Conservation (phyloP, 2,329 filamentous ascomycete species). For the Amauroascus verrucosus region DNA sequence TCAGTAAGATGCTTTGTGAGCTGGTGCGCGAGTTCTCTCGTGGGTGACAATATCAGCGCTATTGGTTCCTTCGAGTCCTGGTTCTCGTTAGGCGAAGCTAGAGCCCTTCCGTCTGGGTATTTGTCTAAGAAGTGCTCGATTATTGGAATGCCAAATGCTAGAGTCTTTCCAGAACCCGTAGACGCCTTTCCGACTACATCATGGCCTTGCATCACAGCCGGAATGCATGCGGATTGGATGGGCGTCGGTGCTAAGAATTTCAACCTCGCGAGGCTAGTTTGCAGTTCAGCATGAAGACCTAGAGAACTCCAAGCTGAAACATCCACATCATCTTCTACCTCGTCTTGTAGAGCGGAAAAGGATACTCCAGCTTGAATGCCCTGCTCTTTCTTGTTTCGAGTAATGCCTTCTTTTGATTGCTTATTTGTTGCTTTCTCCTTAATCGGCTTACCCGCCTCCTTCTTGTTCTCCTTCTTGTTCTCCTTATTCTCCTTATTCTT, state of each 20-base stretch:
- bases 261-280: slow-evolving; percentile 66
- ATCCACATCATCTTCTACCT: slow-evolving; percentile 50
- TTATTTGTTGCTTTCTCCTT: slow-evolving; percentile 24
- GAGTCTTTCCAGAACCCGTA: slow-evolving; percentile 91
- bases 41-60: slow-evolving; percentile 79
- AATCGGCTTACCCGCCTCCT: slow-evolving; percentile 25
- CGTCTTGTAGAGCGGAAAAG: slow-evolving; percentile 31
- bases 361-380: slow-evolving; percentile 27
- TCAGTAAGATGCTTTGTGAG: slow-evolving; percentile 70
- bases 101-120: slow-evolving; percentile 27
- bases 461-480: slow-evolving; percentile 20
- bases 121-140: slow-evolving; percentile 66
- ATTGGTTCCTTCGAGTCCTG: slow-evolving; percentile 43
- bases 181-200: slow-evolving; percentile 94
- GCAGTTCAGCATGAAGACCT: slow-evolving; percentile 58
- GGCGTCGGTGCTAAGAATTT: slow-evolving; percentile 70
- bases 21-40: slow-evolving; percentile 87
- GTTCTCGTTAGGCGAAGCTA: slow-evolving; percentile 31
- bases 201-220: slow-evolving; percentile 68
- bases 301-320: slow-evolving; percentile 70
- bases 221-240: slow-evolving; percentile 73
- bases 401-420: slow-evolving; percentile 19
- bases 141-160: slow-evolving; percentile 90
- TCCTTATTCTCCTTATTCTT: slow-evolving; percentile 25
- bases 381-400: not conserved